Evolutionary conservation across 371 early-diverging fungal species (phyloP).

Genomic region (Thermomucor indicae-seudaticae): DNA sequence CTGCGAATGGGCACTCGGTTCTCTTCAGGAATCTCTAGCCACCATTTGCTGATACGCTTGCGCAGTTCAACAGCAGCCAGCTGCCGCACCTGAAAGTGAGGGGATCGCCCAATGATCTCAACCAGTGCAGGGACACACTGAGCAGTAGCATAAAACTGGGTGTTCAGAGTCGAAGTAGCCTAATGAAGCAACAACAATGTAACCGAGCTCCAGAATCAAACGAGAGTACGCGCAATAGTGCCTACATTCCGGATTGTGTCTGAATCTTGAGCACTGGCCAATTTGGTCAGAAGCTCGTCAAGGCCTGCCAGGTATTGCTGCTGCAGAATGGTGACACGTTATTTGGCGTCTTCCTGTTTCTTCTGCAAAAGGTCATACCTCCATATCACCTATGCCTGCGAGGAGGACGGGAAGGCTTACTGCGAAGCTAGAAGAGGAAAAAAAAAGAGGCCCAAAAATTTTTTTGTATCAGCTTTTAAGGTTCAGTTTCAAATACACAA

Average conservation of each 20-base stretch:
- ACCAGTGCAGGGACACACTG: conserved; percentile 72
- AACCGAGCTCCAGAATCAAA: not conserved
- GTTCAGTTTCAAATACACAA: no score
- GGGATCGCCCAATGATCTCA: conserved; percentile 56
- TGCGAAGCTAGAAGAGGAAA: no score
- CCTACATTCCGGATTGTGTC: conserved; percentile 44
- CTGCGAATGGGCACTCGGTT: conserved; percentile 56
- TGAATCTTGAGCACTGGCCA: conserved; percentile 46
- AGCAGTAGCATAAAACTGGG: conserved; percentile 59
- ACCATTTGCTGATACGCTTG: conserved; percentile 71
- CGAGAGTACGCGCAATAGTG: not conserved
- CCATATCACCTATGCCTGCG: no score
- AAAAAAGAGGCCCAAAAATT: no score
- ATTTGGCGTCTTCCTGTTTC: no score
- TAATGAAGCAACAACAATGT: conserved; percentile 11
- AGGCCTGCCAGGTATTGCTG: not conserved
- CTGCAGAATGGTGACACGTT: no score
- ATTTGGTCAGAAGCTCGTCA: conserved; percentile 37
- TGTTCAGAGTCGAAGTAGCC: conserved; percentile 65
- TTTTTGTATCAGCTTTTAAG: no score
- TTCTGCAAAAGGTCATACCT: no score
- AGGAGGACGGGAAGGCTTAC: no score
- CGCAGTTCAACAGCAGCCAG: conserved; percentile 88
- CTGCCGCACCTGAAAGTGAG: conserved; percentile 70
- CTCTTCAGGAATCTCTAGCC: conserved; percentile 58